Evolutionary conservation across 2,329 filamentous ascomycete genomes (phyloP), one percentile per base, ranked within the genome.

Genomic region (Botrytis aclada): DNA sequence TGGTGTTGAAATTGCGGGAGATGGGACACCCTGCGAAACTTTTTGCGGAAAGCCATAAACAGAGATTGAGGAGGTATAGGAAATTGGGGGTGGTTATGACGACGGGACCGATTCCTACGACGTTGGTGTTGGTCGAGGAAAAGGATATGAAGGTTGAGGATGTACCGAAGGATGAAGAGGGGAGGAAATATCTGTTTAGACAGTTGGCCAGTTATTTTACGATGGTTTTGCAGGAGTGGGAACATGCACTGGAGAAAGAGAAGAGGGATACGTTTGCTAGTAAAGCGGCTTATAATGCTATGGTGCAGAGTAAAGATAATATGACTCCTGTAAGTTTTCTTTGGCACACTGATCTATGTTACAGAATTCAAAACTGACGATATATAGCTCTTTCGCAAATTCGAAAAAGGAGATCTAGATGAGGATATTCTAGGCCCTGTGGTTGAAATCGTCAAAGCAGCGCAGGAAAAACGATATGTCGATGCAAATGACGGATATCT

Each of bases 401-500:
- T 99, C 75, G 95, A 98, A 81, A 90, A 91, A 75, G 89, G 87
- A 34, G 92, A 95, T 72, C 82, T 98, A 10, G 92, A 96, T 76
- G 90, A 95, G 76, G 90, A 89, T 54, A 88, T 97, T 47, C 85
- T 98, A 39, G 88, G 91, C 73, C 93, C 95, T 32, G 88, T 99
- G 14, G 89, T 97, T 22, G 94, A 98, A 83, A 98, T 99, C 77
- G 95, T 98, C 43, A 88, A 93, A 79, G 93, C 94, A 39, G 94
- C 95, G 6, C 96, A 99, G 83, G 91, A 94, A 80, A 88, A 94
- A 74, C 89, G 93, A 75, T 99, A 99, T 80, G 95, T 99, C 64
- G 93, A 98, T 83, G 96, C 96, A 47, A 98, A 98, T 81, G 93
- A 99, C 81, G 95, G 94, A 0, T 99, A 99, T 82, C 85, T 99